phyloP scores from a whole-genome alignment of 108 stramenopile species.

The Cyclostephanos tholiformis region DNA sequence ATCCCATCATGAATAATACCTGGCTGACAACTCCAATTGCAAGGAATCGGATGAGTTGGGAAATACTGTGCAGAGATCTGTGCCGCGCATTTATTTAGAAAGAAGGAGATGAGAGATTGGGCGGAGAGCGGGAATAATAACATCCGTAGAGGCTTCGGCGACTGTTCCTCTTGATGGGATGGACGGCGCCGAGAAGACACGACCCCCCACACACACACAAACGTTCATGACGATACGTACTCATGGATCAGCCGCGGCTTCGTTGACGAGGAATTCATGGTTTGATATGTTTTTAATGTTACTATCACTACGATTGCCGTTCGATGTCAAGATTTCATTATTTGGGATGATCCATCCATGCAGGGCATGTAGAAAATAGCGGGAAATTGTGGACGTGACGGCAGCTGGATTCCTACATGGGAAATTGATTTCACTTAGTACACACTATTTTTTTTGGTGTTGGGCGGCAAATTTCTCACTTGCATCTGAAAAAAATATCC shows the following conservation, averaged over 20 bases:
- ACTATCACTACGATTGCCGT: too few species aligned
- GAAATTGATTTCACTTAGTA: too few species aligned
- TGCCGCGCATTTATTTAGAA: neutral
- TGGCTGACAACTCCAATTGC: conserved; percentile 72
- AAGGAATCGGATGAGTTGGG: conserved; percentile 79
- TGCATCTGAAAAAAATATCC: too few species aligned
- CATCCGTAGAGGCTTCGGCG: neutral
- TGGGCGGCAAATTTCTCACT: too few species aligned
- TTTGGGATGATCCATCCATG: too few species aligned
- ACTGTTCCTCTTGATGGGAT: neutral
- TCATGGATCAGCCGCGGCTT: conserved; percentile 42
- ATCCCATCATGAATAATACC: conserved; percentile 74
- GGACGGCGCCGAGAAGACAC: neutral
- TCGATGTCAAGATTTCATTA: too few species aligned
- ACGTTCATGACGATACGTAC: conserved; percentile 14
- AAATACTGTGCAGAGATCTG: conserved; percentile 62
- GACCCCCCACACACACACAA: neutral
- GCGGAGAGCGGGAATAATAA: neutral
- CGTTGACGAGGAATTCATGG: conserved; percentile 19
- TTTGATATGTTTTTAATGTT: neutral
- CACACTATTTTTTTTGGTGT: too few species aligned
- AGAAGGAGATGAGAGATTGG: conserved; percentile 11
- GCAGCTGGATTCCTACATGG: too few species aligned
- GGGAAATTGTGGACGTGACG: too few species aligned
- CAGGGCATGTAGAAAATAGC: too few species aligned